Evolutionary conservation across 371 early-diverging fungal genomes (phyloP), one percentile per base, ranked within the genome.

Genomic region (Mucor saturninus): DNA sequence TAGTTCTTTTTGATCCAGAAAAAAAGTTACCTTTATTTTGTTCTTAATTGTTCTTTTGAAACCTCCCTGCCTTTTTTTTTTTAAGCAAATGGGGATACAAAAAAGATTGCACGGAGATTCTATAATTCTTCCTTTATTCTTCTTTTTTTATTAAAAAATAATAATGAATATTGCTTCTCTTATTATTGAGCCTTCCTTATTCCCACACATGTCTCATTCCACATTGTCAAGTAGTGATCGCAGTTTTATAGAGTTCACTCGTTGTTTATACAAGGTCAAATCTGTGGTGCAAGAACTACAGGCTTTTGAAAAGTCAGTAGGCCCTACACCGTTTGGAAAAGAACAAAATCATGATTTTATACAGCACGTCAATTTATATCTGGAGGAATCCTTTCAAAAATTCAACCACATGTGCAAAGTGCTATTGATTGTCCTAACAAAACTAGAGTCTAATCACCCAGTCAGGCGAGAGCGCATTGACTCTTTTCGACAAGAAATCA

Each of bases 231-330:
- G 48, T n/a, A 64, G 45, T 38, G 71, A 71, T 46, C 67, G 60
- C 11, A 67, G 30, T 39, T 64, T 63, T 38, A 63, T 71, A 31
- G 67, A 71, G 31, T 71, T 71, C 40, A 61, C 64, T 26, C 67
- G 67, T 3, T 71, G 71, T 43, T 50, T 71, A 49, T 67, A 66
- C 40, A 71, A 64, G 56, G 61, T 60, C 14, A 71, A 71, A 49
- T 55, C 56, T 2, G 52, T 71, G 2, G 61, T 71, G 9, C 40
- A 57, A 37, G 67, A 71, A 35, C 42, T 71, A 29, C 56, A 71
- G 28, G 52, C 28, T 4, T 67, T 71, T 56, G 60, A 63, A 37
- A 55, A 48, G 11, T 55, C 62, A 2, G 63, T 70, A 6, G 43
- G 50, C 6, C 62, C 70, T 5, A 56, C 54, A 15, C 11, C 50